Evolutionary conservation across 768 basidiomycete genomes (phyloP).

Genomic region (Rhodosporidiobolus odoratus): DNA sequence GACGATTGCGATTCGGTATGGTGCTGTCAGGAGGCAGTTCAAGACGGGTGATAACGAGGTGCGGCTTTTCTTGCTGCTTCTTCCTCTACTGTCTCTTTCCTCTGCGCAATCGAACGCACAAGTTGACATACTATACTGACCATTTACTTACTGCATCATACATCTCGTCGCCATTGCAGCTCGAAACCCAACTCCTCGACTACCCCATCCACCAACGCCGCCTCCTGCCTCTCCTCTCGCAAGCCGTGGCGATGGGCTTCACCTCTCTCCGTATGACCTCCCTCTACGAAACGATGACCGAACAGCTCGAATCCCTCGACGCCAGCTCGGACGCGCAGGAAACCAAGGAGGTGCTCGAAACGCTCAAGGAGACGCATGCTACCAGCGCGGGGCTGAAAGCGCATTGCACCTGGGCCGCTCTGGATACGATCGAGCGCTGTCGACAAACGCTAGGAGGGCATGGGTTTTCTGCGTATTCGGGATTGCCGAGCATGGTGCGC

Average conservation of each 20-base stretch:
- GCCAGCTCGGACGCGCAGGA: slow-evolving; percentile 43
- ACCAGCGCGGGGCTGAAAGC: slow-evolving; percentile 51
- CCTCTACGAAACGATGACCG: slow-evolving; percentile 39
- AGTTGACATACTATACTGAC: no score
- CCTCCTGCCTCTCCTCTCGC: slow-evolving; percentile 44
- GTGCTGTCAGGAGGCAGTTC: slow-evolving; percentile 50
- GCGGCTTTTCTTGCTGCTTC: not conserved
- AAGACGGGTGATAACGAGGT: slow-evolving; percentile 47
- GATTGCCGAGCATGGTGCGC: slow-evolving; percentile 38
- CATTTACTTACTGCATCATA: not conserved
- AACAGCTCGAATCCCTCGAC: slow-evolving; percentile 39
- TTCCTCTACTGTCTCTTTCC: not conserved
- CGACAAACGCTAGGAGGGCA: slow-evolving; percentile 50
- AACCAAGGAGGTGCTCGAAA: slow-evolving; percentile 48
- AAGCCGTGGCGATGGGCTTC: slow-evolving; percentile 45
- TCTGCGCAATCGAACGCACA: not conserved
- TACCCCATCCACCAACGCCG: slow-evolving; percentile 49
- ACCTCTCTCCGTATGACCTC: slow-evolving; percentile 41
- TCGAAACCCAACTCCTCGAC: slow-evolving; percentile 50
- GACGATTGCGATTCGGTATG: slow-evolving; percentile 51
- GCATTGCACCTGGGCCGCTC: slow-evolving; percentile 51
- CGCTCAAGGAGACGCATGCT: slow-evolving; percentile 51
- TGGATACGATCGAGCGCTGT: slow-evolving; percentile 51
- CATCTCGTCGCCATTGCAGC: slow-evolving; percentile 22
- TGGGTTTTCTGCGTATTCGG: slow-evolving; percentile 48